Evolutionary conservation across 2,329 filamentous ascomycete genomes (phyloP).

Genomic region (Cytospora schulzeri): DNA sequence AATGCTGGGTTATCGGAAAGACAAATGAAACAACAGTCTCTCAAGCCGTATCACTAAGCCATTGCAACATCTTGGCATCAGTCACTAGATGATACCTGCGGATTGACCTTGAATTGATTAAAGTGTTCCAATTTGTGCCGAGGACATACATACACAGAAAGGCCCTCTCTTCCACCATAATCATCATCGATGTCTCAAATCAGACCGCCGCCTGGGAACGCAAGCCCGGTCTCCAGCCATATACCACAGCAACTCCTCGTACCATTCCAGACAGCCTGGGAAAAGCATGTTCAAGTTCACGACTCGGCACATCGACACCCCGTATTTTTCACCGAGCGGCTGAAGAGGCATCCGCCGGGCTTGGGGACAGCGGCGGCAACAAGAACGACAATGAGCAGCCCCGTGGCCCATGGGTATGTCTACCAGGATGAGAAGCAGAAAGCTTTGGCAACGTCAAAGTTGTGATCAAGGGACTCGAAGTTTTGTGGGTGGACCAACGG

Average conservation of each 20-base stretch:
- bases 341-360: slow-evolving; percentile 57
- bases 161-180: neutral
- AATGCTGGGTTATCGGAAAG: neutral
- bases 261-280: slow-evolving; percentile 33
- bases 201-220: slow-evolving; percentile 7
- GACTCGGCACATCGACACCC: slow-evolving; percentile 68
- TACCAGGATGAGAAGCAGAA: slow-evolving; percentile 50
- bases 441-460: slow-evolving; percentile 36
- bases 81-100: neutral
- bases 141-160: neutral
- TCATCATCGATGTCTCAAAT: slow-evolving; percentile 19
- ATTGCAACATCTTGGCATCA: neutral
- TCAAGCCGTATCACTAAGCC: neutral
- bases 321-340: slow-evolving; percentile 71
- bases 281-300: slow-evolving; percentile 39
- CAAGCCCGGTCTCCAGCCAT: slow-evolving; percentile 32
- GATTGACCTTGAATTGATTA: neutral
- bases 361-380: slow-evolving; percentile 30
- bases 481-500: no score
- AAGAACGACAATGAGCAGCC: slow-evolving; percentile 39
- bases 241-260: slow-evolving; percentile 27
- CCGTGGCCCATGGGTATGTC: slow-evolving; percentile 63
- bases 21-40: neutral
- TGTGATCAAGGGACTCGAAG: slow-evolving; percentile 36
- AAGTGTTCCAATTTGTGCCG: no score